Base-by-base conservation (phyloP, 2,329 filamentous ascomycete genomes). In the Plenodomus biglobosus region DNA sequence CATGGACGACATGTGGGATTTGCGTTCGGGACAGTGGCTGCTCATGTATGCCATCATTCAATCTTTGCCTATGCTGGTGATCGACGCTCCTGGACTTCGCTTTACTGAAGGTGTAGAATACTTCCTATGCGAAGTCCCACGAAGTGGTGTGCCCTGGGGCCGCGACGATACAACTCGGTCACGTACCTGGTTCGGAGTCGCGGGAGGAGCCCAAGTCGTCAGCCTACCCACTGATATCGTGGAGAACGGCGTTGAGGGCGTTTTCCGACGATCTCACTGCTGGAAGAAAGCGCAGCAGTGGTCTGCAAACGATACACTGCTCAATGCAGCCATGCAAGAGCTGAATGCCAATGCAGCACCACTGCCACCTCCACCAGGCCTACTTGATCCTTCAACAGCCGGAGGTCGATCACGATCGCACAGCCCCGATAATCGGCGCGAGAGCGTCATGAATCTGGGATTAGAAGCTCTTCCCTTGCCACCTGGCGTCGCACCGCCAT, bases 21-120 rank as follows among this genome's bases (percentile, higher is more conserved):
- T 87, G 59, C 82, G 88, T 37, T 82, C 86, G 37, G 89, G 89
- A 13, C 84, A 87, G 66, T 94, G 88, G 88, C 76, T 94, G 42
- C 92, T 92, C 74, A 76, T 92, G 48, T 92, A 92, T 65, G 85
- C 84, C 6, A 82, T 90, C 8, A 78, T 92, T 7, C 88, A 94
- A 71, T 85, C 85, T 1, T 77, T 92, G 19, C 89, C 89, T 3
- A 85, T 90, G 78, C 76, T 92, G 10, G 86, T 89, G 1, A 79
- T 90, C 27, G 89, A 94, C 68, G 87, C 86, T 0, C 86, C 87
- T 0, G 85, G 81, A 8, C 74, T 92, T 38, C 80, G 80, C 44
- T 85, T 80, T 66, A 86, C 83, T 0, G 82, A 90, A 42, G 85
- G 82, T 1, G 86, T 90, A 2, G 89, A 92, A 68, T 90, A 92